A percentile compares a stretch with the other conserved stretches of the same genome.
Evolutionary conservation across 148 eudicot genomes (phyloP).

Genomic region (Mesembryanthemum crystallinum): DNA sequence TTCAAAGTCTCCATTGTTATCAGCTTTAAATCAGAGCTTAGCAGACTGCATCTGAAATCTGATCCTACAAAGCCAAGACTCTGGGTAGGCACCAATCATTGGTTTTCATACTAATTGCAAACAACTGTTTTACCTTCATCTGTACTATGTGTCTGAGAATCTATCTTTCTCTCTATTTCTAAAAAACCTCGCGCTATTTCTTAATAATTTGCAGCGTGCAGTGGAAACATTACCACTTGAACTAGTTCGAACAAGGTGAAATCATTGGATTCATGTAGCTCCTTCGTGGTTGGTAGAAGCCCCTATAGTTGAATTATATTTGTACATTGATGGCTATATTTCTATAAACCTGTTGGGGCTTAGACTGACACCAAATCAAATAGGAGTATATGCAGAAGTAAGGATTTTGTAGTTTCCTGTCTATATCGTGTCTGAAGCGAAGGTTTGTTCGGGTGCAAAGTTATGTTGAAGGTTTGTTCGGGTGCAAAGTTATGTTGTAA

Average conservation of each 20-base stretch:
- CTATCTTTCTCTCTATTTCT: not conserved
- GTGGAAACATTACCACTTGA: slow-evolving; percentile 69
- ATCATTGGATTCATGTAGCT: not conserved
- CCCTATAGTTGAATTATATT: not conserved
- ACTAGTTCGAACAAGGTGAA: slow-evolving; percentile 51
- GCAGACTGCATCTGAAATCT: slow-evolving; percentile 51
- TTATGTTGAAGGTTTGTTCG: too few species aligned
- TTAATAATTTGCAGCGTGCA: slow-evolving; percentile 44
- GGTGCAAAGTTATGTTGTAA: too few species aligned
- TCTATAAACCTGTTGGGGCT: slow-evolving; percentile 7
- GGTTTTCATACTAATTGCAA: not conserved
- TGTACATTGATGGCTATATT: not conserved
- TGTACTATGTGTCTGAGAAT: not conserved
- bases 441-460: too few species aligned
- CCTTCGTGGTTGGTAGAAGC: too few species aligned
- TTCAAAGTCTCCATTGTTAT: slow-evolving; percentile 57
- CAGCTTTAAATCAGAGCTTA: slow-evolving; percentile 55
- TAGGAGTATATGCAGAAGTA: not conserved
- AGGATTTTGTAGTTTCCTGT: too few species aligned
- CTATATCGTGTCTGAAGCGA: too few species aligned
- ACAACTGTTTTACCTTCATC: not conserved
- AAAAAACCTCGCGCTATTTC: not conserved
- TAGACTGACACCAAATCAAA: not conserved
- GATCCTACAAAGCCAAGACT: slow-evolving; percentile 59
- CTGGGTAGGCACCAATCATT: slow-evolving; percentile 49